Evolutionary conservation across 2,329 filamentous ascomycete species (phyloP), one percentile per base, ranked within the genome.

Genomic region (Stemphylium beticola): DNA sequence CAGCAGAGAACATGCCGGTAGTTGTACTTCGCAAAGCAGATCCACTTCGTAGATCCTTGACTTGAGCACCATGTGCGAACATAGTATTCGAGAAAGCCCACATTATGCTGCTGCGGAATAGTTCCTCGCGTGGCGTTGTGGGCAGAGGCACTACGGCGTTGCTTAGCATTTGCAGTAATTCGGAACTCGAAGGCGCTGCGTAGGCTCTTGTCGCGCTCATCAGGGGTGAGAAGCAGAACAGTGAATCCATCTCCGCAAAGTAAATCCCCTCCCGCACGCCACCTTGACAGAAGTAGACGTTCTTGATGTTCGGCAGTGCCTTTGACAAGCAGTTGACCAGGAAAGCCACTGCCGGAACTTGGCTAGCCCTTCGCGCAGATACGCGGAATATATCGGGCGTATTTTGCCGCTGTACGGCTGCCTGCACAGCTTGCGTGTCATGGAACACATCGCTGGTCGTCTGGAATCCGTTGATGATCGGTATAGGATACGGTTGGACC

Each of bases 231-330:
- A 86, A 83, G 49, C 89, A 85, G 14, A 89, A 74, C 0, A 80
- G 71, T 0, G 74, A 62, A 0, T 85, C 80, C 10, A 96, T 82
- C 57, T 82, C 87, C 75, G 90, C 86, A 76, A 91, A 92, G 34
- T 96, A 78, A 38, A 87, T 87, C 0, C 93, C 93, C 75, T 96
- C 92, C 36, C 92, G 82, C 57, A 96, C 93, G 7, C 92, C 93
- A 17, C 93, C 91, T 64, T 91, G 88, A 70, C 92, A 96, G 75
- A 96, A 97, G 0, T 88, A 88, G 2, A 93, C 90, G 38, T 85
- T 58, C 7, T 43, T 85, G 62, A 96, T 88, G 38, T 81, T 81
- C 4, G 90, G 90, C 2, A 96, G 81, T 0, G 87, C 84, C 36
- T 84, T 79, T 29, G 88, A 80, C 14, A 97, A 83, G 15, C 90